phyloP scores from a whole-genome alignment of 257 asterid genomes.

The Cordia subcordata region DNA sequence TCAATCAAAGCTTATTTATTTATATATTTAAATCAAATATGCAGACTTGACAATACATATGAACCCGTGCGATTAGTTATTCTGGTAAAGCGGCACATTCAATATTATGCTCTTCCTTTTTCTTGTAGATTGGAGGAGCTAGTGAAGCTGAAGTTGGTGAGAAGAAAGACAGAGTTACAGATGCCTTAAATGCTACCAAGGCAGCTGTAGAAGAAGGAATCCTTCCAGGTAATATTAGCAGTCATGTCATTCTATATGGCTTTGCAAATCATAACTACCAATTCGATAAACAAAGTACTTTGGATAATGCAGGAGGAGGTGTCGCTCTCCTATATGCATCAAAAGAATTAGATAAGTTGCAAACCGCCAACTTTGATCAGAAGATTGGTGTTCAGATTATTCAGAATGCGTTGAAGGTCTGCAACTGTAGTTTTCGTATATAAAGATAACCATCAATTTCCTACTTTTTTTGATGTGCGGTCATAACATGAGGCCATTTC shows the following conservation, averaged over 20 bases:
- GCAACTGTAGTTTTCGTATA: neutral
- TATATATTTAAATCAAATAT: too few species aligned
- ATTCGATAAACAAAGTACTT: too few species aligned
- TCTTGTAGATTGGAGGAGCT: conserved; percentile 49
- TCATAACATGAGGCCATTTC: too few species aligned
- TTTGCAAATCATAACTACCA: neutral
- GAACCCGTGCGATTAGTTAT: too few species aligned
- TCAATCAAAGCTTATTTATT: too few species aligned
- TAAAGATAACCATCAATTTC: too few species aligned
- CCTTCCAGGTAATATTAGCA: conserved; percentile 33
- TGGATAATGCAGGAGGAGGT: conserved; percentile 34
- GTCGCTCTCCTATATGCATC: conserved; percentile 46
- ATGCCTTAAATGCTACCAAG: conserved; percentile 55
- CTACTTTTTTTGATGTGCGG: too few species aligned
- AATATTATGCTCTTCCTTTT: too few species aligned
- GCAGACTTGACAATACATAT: neutral
- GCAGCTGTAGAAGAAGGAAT: conserved; percentile 70
- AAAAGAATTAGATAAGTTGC: conserved; percentile 35
- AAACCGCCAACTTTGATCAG: conserved; percentile 42
- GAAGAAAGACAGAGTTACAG: conserved; percentile 54
- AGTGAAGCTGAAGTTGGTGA: conserved; percentile 56
- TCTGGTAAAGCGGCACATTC: too few species aligned
- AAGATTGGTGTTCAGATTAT: conserved; percentile 47
- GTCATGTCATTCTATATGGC: neutral
- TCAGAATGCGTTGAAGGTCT: conserved; percentile 47